Percentiles rank a stretch among this genome's conserved stretches.
These are phyloP conservation scores for Lithohypha guttulata DNA, from an alignment of 2,329 filamentous ascomycete genomes.

Conservation along the genomic window DNA sequence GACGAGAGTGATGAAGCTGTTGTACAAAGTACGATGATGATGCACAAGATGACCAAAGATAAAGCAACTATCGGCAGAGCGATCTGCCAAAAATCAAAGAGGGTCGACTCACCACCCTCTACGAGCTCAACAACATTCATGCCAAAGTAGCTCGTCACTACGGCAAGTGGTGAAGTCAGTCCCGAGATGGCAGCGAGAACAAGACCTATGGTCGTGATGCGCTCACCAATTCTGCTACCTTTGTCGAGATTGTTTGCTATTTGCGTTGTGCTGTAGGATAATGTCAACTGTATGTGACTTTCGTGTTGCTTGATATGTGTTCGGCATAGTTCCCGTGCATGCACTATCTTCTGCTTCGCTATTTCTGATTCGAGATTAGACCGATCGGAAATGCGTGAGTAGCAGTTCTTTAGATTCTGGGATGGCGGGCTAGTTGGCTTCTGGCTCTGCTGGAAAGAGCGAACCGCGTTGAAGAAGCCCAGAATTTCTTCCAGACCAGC, in stretches of 20 bases:
- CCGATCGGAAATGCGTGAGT: background rate
- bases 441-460: background rate
- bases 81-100: slow-evolving; percentile 1
- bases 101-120: background rate
- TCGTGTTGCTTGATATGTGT: slow-evolving; percentile 1
- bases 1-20: too few relatives aligned
- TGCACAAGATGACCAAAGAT: background rate
- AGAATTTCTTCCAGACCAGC: background rate
- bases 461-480: background rate
- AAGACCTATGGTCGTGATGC: background rate
- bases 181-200: background rate
- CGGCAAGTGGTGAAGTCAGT: background rate
- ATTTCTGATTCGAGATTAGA: background rate
- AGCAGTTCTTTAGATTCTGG: background rate
- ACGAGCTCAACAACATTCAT: slow-evolving; percentile 1
- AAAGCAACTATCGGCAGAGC: background rate
- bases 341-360: background rate
- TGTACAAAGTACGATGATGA: too few relatives aligned
- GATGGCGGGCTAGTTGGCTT: background rate
- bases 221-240: background rate
- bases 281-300: background rate
- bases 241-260: background rate
- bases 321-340: background rate
- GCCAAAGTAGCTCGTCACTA: background rate
- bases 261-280: background rate